A percentile compares a stretch with the other conserved stretches of the same genome.
Evolutionary conservation across 441 rosid genomes (phyloP).

Genomic region (Populus hybrid): DNA sequence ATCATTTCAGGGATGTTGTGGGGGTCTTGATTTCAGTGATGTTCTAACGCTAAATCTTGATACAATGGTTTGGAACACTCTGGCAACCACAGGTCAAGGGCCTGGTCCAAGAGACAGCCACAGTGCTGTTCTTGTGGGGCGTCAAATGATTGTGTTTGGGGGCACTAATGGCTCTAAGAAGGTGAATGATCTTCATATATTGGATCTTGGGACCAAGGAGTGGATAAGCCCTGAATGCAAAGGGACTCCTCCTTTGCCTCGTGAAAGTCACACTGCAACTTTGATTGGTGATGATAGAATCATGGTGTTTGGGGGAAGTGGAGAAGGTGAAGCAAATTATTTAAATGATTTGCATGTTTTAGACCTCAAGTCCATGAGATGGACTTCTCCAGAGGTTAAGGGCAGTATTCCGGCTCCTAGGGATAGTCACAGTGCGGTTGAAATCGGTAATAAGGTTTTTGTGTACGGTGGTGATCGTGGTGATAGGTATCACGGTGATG

Average conservation of each 20-base stretch:
- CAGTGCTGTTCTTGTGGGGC: too few relatives aligned
- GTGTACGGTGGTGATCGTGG: conserved; percentile 82
- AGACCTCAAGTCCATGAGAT: conserved; percentile 58
- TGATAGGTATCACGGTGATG: conserved; percentile 59
- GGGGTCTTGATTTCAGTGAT: conserved; percentile 69
- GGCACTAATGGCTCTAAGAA: too few relatives aligned
- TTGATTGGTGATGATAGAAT: conserved; percentile 44
- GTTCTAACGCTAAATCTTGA: conserved; percentile 53
- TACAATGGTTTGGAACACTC: conserved; percentile 47
- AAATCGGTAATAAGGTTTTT: conserved; percentile 42
- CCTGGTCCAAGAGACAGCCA: too few relatives aligned
- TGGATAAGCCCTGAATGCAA: too few relatives aligned
- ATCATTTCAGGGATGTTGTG: conserved; percentile 62
- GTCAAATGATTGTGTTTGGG: too few relatives aligned
- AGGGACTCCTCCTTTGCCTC: conserved; percentile 70
- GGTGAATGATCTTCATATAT: too few relatives aligned
- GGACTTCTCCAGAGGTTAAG: conserved; percentile 53
- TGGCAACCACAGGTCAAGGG: conserved; percentile 54
- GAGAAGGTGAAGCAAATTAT: conserved; percentile 72
- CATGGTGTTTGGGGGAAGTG: conserved; percentile 73
- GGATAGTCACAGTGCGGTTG: conserved; percentile 66
- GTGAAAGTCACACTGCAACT: conserved; percentile 78
- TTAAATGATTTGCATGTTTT: conserved; percentile 64
- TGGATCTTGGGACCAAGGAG: too few relatives aligned
- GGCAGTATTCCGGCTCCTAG: conserved; percentile 65